A percentile compares a stretch with the other conserved stretches of the same genome.
Evolutionary conservation across 108 stramenopile species (phyloP).

Genomic region (Skeletonema costatum): DNA sequence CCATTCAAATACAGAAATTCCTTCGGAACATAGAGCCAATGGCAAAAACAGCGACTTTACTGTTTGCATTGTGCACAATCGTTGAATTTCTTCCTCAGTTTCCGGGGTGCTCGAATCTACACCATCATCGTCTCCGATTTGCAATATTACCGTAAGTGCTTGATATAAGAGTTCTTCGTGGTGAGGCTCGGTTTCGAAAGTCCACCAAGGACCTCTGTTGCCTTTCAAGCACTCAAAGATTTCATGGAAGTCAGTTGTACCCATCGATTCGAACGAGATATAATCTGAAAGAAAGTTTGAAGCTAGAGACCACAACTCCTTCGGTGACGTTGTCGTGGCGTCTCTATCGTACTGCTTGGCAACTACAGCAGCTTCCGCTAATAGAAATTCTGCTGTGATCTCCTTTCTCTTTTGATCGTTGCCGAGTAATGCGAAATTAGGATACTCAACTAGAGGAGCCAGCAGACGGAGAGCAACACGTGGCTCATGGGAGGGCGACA

Average conservation of each 20-base stretch:
- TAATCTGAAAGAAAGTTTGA: constrained; percentile 29
- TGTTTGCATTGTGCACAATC: constrained; percentile 24
- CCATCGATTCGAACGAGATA: constrained; percentile 11
- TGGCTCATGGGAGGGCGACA: constrained; percentile 32
- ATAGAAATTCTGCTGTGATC: constrained; percentile 64
- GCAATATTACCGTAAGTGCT: constrained; percentile 1
- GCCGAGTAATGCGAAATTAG: constrained; percentile 20
- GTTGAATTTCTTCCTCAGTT: constrained; percentile 19
- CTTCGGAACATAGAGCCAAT: neutral
- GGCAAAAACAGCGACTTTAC: constrained; percentile 15
- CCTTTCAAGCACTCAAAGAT: constrained; percentile 11
- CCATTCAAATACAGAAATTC: neutral
- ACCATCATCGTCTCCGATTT: constrained; percentile 1
- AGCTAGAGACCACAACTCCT: constrained; percentile 39
- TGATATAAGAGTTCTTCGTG: constrained; percentile 2
- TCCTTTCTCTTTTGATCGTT: constrained; percentile 43
- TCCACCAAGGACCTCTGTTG: constrained; percentile 1
- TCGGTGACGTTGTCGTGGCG: constrained; percentile 4
- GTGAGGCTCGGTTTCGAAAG: neutral
- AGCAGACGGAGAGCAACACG: constrained; percentile 71
- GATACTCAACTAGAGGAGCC: constrained; percentile 60
- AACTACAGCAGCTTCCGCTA: constrained; percentile 53
- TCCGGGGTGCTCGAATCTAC: neutral
- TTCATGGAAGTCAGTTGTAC: constrained; percentile 4
- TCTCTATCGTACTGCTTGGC: constrained; percentile 4